Conservation (phyloP, 225 moss, liverwort and hornwort genomes). For the Marchantia polymorpha region DNA sequence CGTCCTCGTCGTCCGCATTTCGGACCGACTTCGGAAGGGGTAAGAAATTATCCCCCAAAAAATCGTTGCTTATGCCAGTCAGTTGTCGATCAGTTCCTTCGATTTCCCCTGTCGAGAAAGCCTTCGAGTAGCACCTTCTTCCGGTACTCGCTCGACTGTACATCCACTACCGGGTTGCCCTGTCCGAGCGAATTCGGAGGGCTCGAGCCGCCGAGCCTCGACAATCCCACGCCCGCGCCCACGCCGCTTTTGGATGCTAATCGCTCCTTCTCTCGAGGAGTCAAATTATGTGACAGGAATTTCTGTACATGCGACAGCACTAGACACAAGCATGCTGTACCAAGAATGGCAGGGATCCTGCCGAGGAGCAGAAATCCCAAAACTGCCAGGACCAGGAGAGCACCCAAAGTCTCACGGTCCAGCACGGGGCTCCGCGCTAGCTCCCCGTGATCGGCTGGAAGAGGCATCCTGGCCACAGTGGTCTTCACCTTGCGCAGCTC, state of each 20-base stretch:
- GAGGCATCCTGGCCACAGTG: background rate
- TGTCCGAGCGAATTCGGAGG: background rate
- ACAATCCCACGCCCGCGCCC: background rate
- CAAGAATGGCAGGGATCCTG: conserved; percentile 36
- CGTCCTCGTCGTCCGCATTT: conserved; percentile 5
- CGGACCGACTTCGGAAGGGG: conserved; percentile 1
- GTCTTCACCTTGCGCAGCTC: conserved; percentile 30
- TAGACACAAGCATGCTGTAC: conserved; percentile 34
- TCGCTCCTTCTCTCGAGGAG: conserved; percentile 18
- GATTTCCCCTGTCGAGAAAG: conserved; percentile 35
- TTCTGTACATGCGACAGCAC: conserved; percentile 30
- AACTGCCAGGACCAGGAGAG: conserved; percentile 37
- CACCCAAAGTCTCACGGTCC: conserved; percentile 32
- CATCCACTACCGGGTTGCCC: conserved; percentile 20
- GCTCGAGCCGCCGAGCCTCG: conserved; percentile 8
- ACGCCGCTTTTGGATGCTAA: conserved; percentile 8
- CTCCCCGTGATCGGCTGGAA: conserved; percentile 18
- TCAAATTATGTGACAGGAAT: conserved; percentile 8
- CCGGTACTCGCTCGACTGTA: conserved; percentile 39
- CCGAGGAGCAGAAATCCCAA: conserved; percentile 35
- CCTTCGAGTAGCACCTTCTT: conserved; percentile 44
- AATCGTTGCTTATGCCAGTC: background rate
- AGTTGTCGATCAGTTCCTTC: background rate
- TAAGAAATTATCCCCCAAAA: background rate
- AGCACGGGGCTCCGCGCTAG: conserved; percentile 18